These are phyloP conservation scores for Boeremia exigua DNA, from an alignment of 2,329 filamentous ascomycete genomes.

Conservation along the genomic window DNA sequence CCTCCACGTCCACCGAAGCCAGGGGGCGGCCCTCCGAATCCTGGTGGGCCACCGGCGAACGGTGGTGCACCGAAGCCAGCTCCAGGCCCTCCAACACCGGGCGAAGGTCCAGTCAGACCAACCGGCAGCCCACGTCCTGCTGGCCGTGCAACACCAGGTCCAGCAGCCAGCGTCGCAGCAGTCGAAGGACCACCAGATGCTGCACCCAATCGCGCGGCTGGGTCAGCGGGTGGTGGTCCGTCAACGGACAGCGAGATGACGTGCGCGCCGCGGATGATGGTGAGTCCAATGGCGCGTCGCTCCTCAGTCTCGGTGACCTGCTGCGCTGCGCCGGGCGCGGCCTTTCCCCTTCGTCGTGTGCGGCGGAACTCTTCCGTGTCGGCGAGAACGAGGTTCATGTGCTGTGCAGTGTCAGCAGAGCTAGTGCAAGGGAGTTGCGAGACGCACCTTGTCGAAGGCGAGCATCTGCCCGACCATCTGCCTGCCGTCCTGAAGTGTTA, in stretches of 20 bases:
- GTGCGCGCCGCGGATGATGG: conserved; percentile 91
- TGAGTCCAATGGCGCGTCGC: conserved; percentile 94
- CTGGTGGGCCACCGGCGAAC: conserved; percentile 46
- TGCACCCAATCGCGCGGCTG: conserved; percentile 84
- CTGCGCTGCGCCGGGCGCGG: conserved; percentile 68
- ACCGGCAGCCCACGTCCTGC: conserved; percentile 85
- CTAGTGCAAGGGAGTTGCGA: neutral
- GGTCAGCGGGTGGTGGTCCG: conserved; percentile 92
- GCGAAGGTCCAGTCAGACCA: conserved; percentile 86
- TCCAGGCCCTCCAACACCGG: conserved; percentile 81
- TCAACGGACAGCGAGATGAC: conserved; percentile 96
- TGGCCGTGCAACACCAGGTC: conserved; percentile 88
- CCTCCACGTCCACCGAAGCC: conserved; percentile 49
- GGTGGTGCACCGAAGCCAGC: conserved; percentile 61
- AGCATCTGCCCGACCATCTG: conserved; percentile 99
- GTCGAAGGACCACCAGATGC: conserved; percentile 69
- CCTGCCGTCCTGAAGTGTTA: conserved; percentile 91
- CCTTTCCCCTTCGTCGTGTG: conserved; percentile 62
- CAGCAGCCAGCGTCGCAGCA: conserved; percentile 70
- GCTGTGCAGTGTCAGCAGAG: conserved; percentile 59
- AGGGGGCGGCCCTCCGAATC: conserved; percentile 45
- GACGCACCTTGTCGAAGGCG: conserved; percentile 89
- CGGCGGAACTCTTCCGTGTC: conserved; percentile 74
- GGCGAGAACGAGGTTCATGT: conserved; percentile 99
- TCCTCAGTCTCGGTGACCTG: conserved; percentile 85